Conservation (phyloP, 179 eudicot species). For the Heliamphora pulchella region DNA sequence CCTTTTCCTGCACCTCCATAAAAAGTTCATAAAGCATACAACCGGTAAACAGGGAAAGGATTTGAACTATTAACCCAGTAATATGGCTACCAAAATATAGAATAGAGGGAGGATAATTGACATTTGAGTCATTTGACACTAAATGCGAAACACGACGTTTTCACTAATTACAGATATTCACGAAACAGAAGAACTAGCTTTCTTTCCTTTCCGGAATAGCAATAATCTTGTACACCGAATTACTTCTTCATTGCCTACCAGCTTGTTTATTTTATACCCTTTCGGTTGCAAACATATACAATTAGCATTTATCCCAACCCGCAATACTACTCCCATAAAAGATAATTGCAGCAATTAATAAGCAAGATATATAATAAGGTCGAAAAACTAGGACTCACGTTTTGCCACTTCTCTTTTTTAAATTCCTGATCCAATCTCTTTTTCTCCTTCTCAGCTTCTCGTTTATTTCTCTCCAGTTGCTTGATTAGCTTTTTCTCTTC, state of each 20-base stretch:
- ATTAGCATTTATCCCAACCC: constrained; percentile 3
- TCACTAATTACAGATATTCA: background rate
- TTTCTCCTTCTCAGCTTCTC: constrained; percentile 71
- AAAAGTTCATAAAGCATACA: background rate
- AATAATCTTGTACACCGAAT: background rate
- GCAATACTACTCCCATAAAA: background rate
- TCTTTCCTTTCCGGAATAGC: background rate
- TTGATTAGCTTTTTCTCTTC: constrained; percentile 47
- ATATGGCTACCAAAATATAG: background rate
- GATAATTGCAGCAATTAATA: background rate
- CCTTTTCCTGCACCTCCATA: constrained; percentile 61
- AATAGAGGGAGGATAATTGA: background rate
- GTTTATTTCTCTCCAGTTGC: constrained; percentile 68
- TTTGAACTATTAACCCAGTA: background rate
- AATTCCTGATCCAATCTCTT: constrained; percentile 69
- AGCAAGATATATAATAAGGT: background rate
- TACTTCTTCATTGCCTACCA: background rate
- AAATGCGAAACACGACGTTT: background rate
- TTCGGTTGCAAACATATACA: background rate
- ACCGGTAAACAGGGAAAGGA: constrained; percentile 3
- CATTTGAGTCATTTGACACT: background rate
- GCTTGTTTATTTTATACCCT: background rate
- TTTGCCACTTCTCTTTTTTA: constrained; percentile 74
- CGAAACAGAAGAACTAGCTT: background rate
- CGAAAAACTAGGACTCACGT: constrained; percentile 38